These are phyloP conservation scores for Trifolium pratense DNA, from an alignment of 306 rosid species.

Conservation along the genomic window DNA sequence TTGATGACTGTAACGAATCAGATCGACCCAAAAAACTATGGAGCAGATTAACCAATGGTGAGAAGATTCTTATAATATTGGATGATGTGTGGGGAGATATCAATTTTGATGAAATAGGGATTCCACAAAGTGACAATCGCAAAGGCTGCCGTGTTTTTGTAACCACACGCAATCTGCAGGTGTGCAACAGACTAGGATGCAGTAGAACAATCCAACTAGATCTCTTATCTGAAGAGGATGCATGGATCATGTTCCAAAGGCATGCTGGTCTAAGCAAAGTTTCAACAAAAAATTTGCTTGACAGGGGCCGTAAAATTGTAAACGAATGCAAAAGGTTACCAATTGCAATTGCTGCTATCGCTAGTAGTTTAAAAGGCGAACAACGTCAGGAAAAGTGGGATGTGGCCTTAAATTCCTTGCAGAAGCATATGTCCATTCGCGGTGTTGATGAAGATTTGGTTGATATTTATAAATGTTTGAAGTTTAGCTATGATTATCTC, in stretches of 20 bases:
- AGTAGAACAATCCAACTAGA: not conserved
- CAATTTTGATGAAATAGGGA: not conserved
- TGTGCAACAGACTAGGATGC: not conserved
- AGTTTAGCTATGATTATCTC: constrained; percentile 10
- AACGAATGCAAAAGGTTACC: constrained; percentile 41
- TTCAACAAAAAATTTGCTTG: not conserved
- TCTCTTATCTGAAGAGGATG: constrained; percentile 2
- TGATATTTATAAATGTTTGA: not conserved
- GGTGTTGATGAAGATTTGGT: not conserved
- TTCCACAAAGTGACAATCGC: not conserved
- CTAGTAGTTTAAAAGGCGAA: not conserved
- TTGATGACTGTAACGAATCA: not conserved
- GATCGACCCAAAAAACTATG: not conserved
- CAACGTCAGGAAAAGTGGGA: not conserved
- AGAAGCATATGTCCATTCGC: not conserved
- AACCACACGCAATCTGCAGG: not conserved
- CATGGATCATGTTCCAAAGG: constrained; percentile 1
- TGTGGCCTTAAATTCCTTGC: not conserved
- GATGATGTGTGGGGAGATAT: constrained; percentile 37
- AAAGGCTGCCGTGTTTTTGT: constrained; percentile 17
- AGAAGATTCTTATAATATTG: constrained; percentile 36
- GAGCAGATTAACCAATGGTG: not conserved
- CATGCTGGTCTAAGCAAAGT: not conserved
- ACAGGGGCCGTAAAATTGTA: not conserved
- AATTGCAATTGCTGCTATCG: not conserved